These are phyloP conservation scores for Mucor indicus DNA, from an alignment of 371 early-diverging fungal species.

Conservation along the genomic window DNA sequence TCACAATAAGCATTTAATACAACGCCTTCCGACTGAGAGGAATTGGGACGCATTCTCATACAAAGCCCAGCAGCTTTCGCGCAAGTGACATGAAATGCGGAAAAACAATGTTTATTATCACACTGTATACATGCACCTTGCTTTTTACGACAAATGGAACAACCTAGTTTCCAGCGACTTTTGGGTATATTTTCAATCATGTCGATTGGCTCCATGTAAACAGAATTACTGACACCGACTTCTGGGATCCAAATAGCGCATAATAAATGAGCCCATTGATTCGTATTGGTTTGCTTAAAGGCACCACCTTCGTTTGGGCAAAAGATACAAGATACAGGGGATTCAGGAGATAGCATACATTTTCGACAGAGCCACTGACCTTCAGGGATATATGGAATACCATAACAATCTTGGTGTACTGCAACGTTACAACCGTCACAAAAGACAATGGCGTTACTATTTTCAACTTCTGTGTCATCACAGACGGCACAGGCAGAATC, in stretches of 20 bases:
- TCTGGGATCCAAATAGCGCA: conserved; percentile 98
- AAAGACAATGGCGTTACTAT: conserved; percentile 97
- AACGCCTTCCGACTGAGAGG: conserved; percentile 50
- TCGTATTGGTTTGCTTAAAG: conserved; percentile 90
- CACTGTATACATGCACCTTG: conserved; percentile 97
- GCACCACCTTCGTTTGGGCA: conserved; percentile 97
- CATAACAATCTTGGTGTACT: conserved; percentile 99
- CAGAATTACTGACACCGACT: conserved; percentile 81
- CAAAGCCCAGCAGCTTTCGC: conserved; percentile 83
- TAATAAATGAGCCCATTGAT: conserved; percentile 94
- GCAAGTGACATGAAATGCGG: conserved; percentile 94
- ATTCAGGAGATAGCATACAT: conserved; percentile 94
- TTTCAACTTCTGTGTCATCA: conserved; percentile 94
- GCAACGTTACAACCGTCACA: conserved; percentile 99
- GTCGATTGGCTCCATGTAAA: conserved; percentile 98
- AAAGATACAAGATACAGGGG: conserved; percentile 87
- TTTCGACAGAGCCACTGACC: conserved; percentile 98
- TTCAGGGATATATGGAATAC: conserved; percentile 98
- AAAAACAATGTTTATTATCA: conserved; percentile 81
- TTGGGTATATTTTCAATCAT: conserved; percentile 83
- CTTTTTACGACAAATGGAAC: conserved; percentile 82
- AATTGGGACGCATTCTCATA: conserved; percentile 51
- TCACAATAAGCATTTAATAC: conserved; percentile 76
- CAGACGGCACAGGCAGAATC: conserved; percentile 93
- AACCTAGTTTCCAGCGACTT: conserved; percentile 84